These are phyloP conservation scores for Pinus taeda DNA, from an alignment of 75 land plant genomes.

Conservation along the genomic window DNA sequence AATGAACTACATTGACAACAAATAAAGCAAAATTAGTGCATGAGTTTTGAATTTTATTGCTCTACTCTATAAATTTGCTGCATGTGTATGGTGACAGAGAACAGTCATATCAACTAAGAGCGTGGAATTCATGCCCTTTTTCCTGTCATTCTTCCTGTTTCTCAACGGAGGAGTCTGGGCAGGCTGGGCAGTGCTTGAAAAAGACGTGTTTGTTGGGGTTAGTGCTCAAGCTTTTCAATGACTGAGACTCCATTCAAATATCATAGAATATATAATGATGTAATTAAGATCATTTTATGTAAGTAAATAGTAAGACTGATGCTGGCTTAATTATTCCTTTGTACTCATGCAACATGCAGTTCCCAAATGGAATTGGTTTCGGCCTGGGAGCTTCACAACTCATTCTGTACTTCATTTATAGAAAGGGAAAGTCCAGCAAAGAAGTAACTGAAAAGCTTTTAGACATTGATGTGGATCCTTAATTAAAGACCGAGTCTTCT, in stretches of 20 bases:
- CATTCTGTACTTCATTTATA: slow-evolving; percentile 26
- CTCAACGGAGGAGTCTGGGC: slow-evolving; percentile 75
- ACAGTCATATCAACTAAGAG: slow-evolving; percentile 60
- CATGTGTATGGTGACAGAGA: slow-evolving; percentile 28
- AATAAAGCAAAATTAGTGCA: too few relatives aligned
- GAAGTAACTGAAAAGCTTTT: neutral
- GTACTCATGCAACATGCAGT: slow-evolving; percentile 7
- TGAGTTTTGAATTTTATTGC: neutral
- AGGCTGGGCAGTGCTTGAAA: slow-evolving; percentile 41
- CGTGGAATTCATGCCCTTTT: slow-evolving; percentile 88
- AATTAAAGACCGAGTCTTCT: too few relatives aligned
- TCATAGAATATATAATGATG: too few relatives aligned
- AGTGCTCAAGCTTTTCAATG: slow-evolving; percentile 9
- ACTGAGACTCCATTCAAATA: too few relatives aligned
- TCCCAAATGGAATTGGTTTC: slow-evolving; percentile 47
- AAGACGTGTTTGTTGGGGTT: slow-evolving; percentile 64
- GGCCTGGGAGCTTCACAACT: slow-evolving; percentile 35
- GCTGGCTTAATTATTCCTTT: too few relatives aligned
- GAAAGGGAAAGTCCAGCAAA: neutral
- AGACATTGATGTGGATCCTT: too few relatives aligned
- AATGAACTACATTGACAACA: too few relatives aligned
- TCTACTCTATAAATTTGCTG: neutral
- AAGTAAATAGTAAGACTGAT: too few relatives aligned
- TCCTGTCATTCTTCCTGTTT: slow-evolving; percentile 73
- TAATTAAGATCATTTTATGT: too few relatives aligned